Conservation (phyloP, 441 rosid species). For the Euphorbia schlechtendalii region DNA sequence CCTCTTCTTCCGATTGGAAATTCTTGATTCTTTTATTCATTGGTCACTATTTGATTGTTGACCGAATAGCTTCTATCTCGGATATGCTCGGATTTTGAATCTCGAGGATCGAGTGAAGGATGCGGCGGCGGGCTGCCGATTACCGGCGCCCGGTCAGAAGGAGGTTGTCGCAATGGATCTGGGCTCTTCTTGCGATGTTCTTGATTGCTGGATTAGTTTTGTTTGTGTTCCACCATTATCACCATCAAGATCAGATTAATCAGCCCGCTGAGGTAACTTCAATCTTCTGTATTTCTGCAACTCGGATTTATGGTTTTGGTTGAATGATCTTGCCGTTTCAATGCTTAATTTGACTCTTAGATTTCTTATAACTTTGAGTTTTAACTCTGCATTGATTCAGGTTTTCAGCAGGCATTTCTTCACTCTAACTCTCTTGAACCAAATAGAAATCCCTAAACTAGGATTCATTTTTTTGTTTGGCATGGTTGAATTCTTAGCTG, state of each 20-base stretch:
- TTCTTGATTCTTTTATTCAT: neutral
- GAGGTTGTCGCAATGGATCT: conserved; percentile 81
- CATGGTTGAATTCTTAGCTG: neutral
- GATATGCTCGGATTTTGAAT: conserved; percentile 26
- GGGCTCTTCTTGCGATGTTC: conserved; percentile 64
- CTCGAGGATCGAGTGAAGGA: conserved; percentile 41
- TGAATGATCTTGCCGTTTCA: conserved; percentile 15
- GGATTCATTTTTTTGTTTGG: neutral
- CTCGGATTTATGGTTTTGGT: conserved; percentile 6
- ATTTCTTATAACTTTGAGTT: neutral
- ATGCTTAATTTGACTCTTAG: neutral
- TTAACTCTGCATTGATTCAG: neutral
- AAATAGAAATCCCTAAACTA: neutral
- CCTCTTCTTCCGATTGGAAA: neutral
- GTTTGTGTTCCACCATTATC: conserved; percentile 75
- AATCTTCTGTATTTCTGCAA: neutral
- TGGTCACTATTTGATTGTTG: neutral
- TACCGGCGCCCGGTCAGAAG: conserved; percentile 92
- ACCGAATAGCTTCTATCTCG: conserved; percentile 1
- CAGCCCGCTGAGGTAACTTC: conserved; percentile 36
- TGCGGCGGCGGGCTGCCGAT: conserved; percentile 93
- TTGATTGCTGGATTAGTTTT: conserved; percentile 65
- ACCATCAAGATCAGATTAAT: conserved; percentile 59
- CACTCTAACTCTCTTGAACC: neutral
- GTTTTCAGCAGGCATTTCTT: neutral